A percentile compares a stretch with the other conserved stretches of the same genome.
These are phyloP conservation scores for Saccharomycopsis hybrid DNA, from an alignment of 1,139 yeast genomes.

Conservation along the genomic window DNA sequence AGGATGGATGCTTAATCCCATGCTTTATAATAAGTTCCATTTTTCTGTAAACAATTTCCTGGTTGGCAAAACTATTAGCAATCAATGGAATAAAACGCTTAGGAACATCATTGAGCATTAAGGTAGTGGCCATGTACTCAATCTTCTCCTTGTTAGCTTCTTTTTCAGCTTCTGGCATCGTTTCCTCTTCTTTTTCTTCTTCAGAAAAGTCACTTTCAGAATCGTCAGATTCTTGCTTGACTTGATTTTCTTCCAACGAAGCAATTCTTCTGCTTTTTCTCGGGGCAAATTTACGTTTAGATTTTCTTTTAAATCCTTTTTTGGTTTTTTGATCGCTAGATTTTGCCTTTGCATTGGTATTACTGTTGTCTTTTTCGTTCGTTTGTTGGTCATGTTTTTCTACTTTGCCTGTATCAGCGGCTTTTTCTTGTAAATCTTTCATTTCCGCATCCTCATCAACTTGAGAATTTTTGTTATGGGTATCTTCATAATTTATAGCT, in stretches of 20 bases:
- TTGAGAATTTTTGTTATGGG: not conserved
- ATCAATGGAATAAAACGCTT: slow-evolving; percentile 62
- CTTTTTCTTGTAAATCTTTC: not conserved
- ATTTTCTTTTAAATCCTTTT: slow-evolving; percentile 9
- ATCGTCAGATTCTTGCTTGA: slow-evolving; percentile 4
- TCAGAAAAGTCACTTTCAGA: slow-evolving; percentile 6
- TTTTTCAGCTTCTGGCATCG: not conserved
- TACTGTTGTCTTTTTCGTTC: not conserved
- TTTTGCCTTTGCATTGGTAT: not conserved
- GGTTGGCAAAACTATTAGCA: slow-evolving; percentile 56
- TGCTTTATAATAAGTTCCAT: slow-evolving; percentile 57
- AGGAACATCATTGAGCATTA: slow-evolving; percentile 59
- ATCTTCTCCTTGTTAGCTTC: slow-evolving; percentile 7
- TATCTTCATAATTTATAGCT: too few relatives aligned
- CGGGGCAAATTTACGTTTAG: slow-evolving; percentile 12
- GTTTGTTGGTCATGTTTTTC: too few relatives aligned
- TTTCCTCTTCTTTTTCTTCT: slow-evolving; percentile 3
- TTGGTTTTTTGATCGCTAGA: not conserved
- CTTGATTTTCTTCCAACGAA: not conserved
- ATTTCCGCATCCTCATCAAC: slow-evolving; percentile 1
- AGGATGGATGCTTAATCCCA: slow-evolving; percentile 57
- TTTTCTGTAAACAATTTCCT: slow-evolving; percentile 46
- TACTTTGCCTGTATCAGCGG: too few relatives aligned
- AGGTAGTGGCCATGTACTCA: slow-evolving; percentile 42
- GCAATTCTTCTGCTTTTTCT: slow-evolving; percentile 17